Evolutionary conservation across 2,329 filamentous ascomycete genomes (phyloP), one percentile per base, ranked within the genome.

Genomic region (Cytospora mali): DNA sequence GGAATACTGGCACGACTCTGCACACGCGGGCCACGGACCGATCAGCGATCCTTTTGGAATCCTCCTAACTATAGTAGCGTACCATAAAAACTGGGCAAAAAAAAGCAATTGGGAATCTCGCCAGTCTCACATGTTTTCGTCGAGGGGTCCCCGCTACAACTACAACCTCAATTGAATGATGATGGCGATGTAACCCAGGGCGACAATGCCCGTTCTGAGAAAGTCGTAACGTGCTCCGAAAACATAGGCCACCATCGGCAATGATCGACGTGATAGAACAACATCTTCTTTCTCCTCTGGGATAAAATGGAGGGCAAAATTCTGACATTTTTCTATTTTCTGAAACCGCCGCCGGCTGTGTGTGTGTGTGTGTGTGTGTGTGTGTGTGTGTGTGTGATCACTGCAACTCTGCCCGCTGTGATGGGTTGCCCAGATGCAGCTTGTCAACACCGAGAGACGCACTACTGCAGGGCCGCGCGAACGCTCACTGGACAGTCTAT

Each of bases 401-500:
- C 53, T 57, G 49, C 52, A 53, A 31, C 58, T 10, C 3, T 33
- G 53, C 33, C 58, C 54, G 58, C 58, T 25, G n/a, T 58, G 46
- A 29, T 51, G 50, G 58, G 56, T 58, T 58, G 56, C 56, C n/a
- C 51, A 21, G 46, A 35, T 39, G 39, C 56, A 64, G 57, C 6
- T 9, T 23, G 42, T 46, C 42, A 10, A 42, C 50, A 53, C 14
- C n/a, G 42, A 60, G 50, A 53, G 35, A n/a, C 27, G 50, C 62
- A 61, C 62, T 64, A 64, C 62, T 64, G 62, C 62, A 64, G 62
- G 62, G 62, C 58, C 62, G 31, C 21, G 9, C n/a, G 35, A 31
- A 49, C 54, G 53, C 51, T 57, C 52, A 57, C 14, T 64, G 58
- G 62, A 21, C 56, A 42, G 23, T n/a, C n/a, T n/a, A 52, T 23